Evolutionary conservation across 2,329 filamentous ascomycete genomes (phyloP).

Genomic region (Kalmusia sp.): DNA sequence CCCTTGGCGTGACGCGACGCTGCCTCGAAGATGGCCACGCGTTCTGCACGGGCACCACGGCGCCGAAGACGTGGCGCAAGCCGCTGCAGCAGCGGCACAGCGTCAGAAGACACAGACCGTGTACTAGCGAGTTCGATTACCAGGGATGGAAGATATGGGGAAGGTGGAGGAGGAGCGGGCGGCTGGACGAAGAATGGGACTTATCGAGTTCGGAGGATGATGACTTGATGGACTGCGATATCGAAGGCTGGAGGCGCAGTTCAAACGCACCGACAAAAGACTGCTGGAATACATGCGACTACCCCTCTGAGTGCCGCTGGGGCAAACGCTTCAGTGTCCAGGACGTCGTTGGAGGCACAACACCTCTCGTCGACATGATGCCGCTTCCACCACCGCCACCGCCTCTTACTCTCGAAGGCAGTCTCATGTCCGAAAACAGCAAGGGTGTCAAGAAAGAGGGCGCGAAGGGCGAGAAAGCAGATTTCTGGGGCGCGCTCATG

Average conservation of each 20-base stretch:
- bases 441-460: slow-evolving; percentile 8
- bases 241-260: neutral
- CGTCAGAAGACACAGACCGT: slow-evolving; percentile 50
- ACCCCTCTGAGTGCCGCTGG: slow-evolving; percentile 55
- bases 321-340: slow-evolving; percentile 37
- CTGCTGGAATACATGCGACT: slow-evolving; percentile 56
- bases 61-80: slow-evolving; percentile 42
- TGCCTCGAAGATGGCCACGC: slow-evolving; percentile 62
- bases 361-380: neutral
- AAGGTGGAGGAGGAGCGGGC: slow-evolving; percentile 48
- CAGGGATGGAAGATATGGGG: slow-evolving; percentile 57
- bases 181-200: slow-evolving; percentile 23
- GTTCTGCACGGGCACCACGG: slow-evolving; percentile 59
- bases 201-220: slow-evolving; percentile 2
- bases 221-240: neutral
- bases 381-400: neutral
- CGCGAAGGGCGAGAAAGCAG: slow-evolving; percentile 20
- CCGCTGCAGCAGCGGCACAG: slow-evolving; percentile 2
- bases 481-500: slow-evolving; percentile 34
- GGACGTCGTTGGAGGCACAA: slow-evolving; percentile 20
- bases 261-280: slow-evolving; percentile 29
- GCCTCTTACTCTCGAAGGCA: slow-evolving; percentile 20
- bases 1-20: slow-evolving; percentile 57
- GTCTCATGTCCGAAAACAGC: slow-evolving; percentile 21
- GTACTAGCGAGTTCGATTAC: slow-evolving; percentile 61